phyloP scores from a whole-genome alignment of 2,329 filamentous ascomycete species.

The Penicillium sp. region DNA sequence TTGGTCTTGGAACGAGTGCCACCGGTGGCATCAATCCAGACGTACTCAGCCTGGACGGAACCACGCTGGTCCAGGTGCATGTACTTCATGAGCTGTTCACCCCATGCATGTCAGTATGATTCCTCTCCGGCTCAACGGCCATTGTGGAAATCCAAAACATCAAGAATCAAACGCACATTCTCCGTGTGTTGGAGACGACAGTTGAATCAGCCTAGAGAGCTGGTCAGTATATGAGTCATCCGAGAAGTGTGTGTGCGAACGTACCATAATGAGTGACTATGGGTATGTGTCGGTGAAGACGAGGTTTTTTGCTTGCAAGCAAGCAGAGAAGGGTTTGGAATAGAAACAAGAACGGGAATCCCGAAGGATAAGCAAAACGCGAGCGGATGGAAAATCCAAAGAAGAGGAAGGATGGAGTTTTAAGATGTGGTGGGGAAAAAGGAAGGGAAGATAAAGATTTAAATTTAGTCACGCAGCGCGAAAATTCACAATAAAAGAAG shows the following conservation, averaged over 20 bases:
- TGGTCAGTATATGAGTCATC: conserved; percentile 23
- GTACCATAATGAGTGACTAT: conserved; percentile 29
- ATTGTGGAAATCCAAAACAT: conserved; percentile 29
- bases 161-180: conserved; percentile 40
- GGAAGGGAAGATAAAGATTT: conserved; percentile 25
- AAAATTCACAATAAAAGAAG: neutral
- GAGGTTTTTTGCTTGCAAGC: conserved; percentile 10
- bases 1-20: conserved; percentile 90
- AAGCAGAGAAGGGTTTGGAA: conserved; percentile 7
- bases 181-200: conserved; percentile 45
- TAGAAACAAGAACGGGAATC: conserved; percentile 9
- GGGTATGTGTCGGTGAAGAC: conserved; percentile 14
- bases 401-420: conserved; percentile 20
- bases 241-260: conserved; percentile 2
- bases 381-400: conserved; percentile 21
- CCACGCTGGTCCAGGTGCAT: conserved; percentile 85
- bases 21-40: conserved; percentile 86
- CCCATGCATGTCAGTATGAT: conserved; percentile 40
- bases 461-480: conserved; percentile 24
- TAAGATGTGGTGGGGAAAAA: conserved; percentile 23
- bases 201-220: conserved; percentile 42
- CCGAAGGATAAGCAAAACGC: conserved; percentile 15
- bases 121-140: conserved; percentile 28
- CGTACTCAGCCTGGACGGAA: conserved; percentile 85
- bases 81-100: conserved; percentile 78